Conservation (phyloP, 352 stramenopile genomes). For the Globisporangium alternatum region DNA sequence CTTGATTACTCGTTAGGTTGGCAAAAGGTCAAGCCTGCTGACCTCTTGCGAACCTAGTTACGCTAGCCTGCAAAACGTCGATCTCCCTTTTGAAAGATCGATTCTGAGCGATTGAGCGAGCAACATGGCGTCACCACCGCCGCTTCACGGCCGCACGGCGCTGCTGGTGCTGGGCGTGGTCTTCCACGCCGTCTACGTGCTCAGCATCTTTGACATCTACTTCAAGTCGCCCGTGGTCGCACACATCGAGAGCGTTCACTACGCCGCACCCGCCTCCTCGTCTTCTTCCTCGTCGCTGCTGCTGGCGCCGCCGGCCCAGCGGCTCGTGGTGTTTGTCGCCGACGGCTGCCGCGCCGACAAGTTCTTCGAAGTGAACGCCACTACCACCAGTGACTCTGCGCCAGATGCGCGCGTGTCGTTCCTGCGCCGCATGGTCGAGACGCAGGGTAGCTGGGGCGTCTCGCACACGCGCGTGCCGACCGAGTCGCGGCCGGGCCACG, state of each 20-base stretch:
- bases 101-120: no score
- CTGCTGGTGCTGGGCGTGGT: slow-evolving; percentile 69
- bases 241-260: slow-evolving; percentile 52
- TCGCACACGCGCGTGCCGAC: slow-evolving; percentile 87
- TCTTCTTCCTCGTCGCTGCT: slow-evolving; percentile 23
- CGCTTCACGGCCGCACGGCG: not conserved
- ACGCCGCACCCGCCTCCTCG: slow-evolving; percentile 18
- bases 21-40: no score
- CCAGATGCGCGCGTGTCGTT: slow-evolving; percentile 51
- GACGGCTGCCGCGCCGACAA: slow-evolving; percentile 83
- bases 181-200: slow-evolving; percentile 83
- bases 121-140: no score
- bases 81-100: no score
- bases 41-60: no score
- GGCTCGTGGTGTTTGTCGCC: slow-evolving; percentile 80
- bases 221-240: slow-evolving; percentile 82
- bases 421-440: slow-evolving; percentile 52
- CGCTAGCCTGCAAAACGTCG: no score
- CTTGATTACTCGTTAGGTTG: no score
- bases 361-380: slow-evolving; percentile 68
- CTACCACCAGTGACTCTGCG: not conserved
- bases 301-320: slow-evolving; percentile 42
- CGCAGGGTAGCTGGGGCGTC: slow-evolving; percentile 68
- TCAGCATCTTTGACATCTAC: slow-evolving; percentile 91
- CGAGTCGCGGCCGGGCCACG: slow-evolving; percentile 77